A percentile compares a stretch with the other conserved stretches of the same genome.
These are phyloP conservation scores for Fraxinus floribunda DNA, from an alignment of 305 asterid genomes.

Conservation along the genomic window DNA sequence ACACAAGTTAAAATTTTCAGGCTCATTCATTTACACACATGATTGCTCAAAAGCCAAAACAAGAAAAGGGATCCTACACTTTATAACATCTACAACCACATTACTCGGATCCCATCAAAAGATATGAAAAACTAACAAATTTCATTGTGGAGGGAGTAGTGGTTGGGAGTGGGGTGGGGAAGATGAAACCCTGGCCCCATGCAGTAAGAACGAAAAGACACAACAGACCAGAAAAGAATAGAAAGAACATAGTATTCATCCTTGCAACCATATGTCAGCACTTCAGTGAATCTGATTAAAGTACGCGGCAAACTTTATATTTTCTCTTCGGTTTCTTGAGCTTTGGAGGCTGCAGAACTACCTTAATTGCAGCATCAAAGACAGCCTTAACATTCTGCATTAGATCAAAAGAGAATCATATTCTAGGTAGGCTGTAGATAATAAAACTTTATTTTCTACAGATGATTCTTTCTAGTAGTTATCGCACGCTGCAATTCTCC, in stretches of 20 bases:
- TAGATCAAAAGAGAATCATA: background rate
- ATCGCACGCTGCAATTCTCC: background rate
- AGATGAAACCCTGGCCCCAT: background rate
- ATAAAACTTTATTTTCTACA: background rate
- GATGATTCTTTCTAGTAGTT: background rate
- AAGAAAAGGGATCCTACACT: background rate
- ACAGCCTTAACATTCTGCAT: slow-evolving; percentile 76
- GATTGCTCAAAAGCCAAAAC: background rate
- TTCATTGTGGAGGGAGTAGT: background rate
- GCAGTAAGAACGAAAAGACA: background rate
- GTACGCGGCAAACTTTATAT: slow-evolving; percentile 49
- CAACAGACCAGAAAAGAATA: background rate
- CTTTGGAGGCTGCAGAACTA: slow-evolving; percentile 74
- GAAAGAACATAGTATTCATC: background rate
- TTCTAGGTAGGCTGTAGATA: background rate
- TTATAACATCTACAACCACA: background rate
- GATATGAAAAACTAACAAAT: background rate
- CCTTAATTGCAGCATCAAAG: slow-evolving; percentile 82
- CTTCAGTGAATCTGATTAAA: slow-evolving; percentile 26
- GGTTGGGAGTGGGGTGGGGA: background rate
- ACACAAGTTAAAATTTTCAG: background rate
- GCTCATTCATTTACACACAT: background rate
- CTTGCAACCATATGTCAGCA: background rate
- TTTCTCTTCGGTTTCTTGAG: slow-evolving; percentile 53
- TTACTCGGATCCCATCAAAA: background rate